Evolutionary conservation across 2,329 filamentous ascomycete genomes (phyloP), one percentile per base, ranked within the genome.

Genomic region (Alternaria sp.): DNA sequence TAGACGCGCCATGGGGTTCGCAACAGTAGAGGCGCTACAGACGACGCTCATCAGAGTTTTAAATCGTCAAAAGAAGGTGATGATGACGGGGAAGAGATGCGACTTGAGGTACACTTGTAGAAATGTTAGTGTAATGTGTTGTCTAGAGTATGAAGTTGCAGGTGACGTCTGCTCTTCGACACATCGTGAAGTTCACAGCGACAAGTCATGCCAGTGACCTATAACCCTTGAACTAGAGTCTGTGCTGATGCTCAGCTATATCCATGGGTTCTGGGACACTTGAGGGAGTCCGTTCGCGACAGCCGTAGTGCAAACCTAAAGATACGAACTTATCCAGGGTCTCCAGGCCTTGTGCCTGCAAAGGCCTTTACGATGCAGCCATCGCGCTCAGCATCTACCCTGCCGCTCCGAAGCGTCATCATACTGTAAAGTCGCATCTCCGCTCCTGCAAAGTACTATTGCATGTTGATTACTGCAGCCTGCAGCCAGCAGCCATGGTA

Each of bases 251-350:
- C 28, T 30, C 39, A 53, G 28, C 36, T n/a, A 38, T 52, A 22
- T 26, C 22, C 36, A 12, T n/a, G 22, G 18, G 18, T 42, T 42
- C 49, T 39, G 38, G 49, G 28, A 42, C 26, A 41, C 36, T 42
- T 26, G 22, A 52, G 49, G 38, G 38, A 42, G 54, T 43, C 18
- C 16, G 54, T 51, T 51, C 36, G 54, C 54, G 38, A 56, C 36
- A 41, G 28, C 54, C 24, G 46, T 56, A 56, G 54, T 49, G 54
- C 51, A 46, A 56, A 56, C 54, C 54, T 20, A 8, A 49, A 49
- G 22, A 36, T 46, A 44, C 42, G 54, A 56, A 56, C 54, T 34
- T 11, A 32, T 38, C 16, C 54, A 56, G 54, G 54, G 54, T 56
- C 54, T 51, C 30, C 26, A 20, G 26, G 12, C 14, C 38, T 41